Percentiles rank a stretch among this genome's conserved stretches.
Conservation (phyloP, 1,284 basidiomycete genomes). For the Mycena sp. region DNA sequence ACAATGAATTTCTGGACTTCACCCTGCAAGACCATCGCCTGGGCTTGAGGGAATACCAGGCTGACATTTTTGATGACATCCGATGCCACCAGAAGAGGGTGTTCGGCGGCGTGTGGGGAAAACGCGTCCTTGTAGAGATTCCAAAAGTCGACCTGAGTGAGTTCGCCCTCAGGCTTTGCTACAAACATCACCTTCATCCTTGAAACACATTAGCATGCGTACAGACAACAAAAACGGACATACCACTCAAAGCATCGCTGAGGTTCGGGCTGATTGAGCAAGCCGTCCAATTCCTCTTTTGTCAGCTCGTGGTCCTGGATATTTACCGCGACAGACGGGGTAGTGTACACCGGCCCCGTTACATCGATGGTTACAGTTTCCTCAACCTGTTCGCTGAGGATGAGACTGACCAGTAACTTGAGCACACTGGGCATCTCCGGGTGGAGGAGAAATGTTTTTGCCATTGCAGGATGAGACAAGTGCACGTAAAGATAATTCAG, state of each 20-base stretch:
- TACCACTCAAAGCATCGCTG: constrained; percentile 84
- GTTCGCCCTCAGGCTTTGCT: constrained; percentile 71
- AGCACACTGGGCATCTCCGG: constrained; percentile 73
- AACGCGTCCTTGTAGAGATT: constrained; percentile 84
- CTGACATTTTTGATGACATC: constrained; percentile 91
- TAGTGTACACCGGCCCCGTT: constrained; percentile 63
- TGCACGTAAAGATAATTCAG: constrained; percentile 83
- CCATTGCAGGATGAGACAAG: constrained; percentile 76
- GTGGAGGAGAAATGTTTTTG: constrained; percentile 79
- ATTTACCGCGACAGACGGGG: constrained; percentile 56
- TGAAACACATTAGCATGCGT: constrained; percentile 8
- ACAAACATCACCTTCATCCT: constrained; percentile 89
- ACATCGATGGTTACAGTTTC: constrained; percentile 71
- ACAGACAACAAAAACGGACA: constrained; percentile 28
- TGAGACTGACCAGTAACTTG: constrained; percentile 69
- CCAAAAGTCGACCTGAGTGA: constrained; percentile 93
- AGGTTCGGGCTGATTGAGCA: constrained; percentile 72
- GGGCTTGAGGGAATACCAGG: constrained; percentile 79
- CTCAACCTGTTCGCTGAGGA: constrained; percentile 75
- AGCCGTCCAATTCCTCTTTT: constrained; percentile 68
- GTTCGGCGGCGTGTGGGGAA: constrained; percentile 60
- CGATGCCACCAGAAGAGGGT: constrained; percentile 76
- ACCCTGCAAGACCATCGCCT: constrained; percentile 83
- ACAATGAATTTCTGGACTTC: constrained; percentile 82
- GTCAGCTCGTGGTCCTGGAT: constrained; percentile 69